Conservation (phyloP, 805 yeast genomes). For the Lachancea waltii region DNA sequence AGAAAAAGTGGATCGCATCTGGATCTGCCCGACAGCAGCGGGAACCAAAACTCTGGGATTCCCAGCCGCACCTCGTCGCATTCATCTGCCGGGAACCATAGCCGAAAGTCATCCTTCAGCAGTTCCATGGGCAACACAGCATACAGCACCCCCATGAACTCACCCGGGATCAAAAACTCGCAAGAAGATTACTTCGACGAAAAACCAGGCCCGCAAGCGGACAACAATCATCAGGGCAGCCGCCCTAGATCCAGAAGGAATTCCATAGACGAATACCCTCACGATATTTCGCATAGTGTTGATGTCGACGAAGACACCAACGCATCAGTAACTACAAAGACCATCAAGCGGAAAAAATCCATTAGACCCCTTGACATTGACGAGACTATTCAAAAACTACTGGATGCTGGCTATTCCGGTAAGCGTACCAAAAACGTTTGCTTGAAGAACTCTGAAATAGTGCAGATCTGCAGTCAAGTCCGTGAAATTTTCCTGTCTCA, state of each 20-base stretch:
- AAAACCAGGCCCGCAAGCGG: not conserved
- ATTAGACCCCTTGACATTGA: slow-evolving; percentile 54
- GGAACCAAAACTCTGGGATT: slow-evolving; percentile 6
- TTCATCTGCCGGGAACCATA: slow-evolving; percentile 25
- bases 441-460: slow-evolving; percentile 83
- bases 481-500: slow-evolving; percentile 85
- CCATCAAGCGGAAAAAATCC: slow-evolving; percentile 20
- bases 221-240: slow-evolving; percentile 1
- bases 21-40: slow-evolving; percentile 9
- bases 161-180: slow-evolving; percentile 22
- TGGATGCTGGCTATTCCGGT: slow-evolving; percentile 95
- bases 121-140: slow-evolving; percentile 26
- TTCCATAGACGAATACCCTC: slow-evolving; percentile 23
- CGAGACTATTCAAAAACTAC: slow-evolving; percentile 79
- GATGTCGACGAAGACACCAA: slow-evolving; percentile 18
- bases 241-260: slow-evolving; percentile 7
- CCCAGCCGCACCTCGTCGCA: slow-evolving; percentile 19
- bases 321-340: slow-evolving; percentile 16
- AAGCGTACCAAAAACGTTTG: slow-evolving; percentile 87
- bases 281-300: slow-evolving; percentile 10
- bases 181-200: slow-evolving; percentile 20
- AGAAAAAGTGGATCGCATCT: slow-evolving; percentile 8
- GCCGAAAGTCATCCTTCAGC: slow-evolving; percentile 28
- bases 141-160: slow-evolving; percentile 30
- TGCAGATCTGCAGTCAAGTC: slow-evolving; percentile 77